phyloP scores from a whole-genome alignment of 257 asterid genomes.

The Nicotiana knightiana region DNA sequence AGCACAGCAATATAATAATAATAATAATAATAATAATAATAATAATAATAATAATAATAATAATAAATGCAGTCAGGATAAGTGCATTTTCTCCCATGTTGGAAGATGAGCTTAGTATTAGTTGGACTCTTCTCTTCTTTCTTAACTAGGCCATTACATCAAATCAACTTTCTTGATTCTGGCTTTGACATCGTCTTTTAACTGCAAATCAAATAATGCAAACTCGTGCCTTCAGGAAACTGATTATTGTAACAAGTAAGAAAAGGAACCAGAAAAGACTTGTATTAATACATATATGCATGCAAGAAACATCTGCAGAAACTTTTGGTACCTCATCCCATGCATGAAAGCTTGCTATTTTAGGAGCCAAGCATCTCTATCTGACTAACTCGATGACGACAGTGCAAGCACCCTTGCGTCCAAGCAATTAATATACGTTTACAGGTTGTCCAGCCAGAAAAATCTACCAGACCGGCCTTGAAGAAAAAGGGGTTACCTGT shows the following conservation, averaged over 20 bases:
- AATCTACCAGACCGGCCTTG: no score
- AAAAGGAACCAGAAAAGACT: neutral
- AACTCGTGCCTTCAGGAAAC: neutral
- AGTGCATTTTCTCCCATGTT: neutral
- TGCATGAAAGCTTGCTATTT: neutral
- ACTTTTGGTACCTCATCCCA: neutral
- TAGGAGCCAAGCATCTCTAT: neutral
- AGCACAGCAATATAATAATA: no score
- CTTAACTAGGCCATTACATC: slow-evolving; percentile 1
- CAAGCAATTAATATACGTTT: slow-evolving; percentile 19
- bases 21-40: no score
- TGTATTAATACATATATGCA: neutral
- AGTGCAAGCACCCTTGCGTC: neutral
- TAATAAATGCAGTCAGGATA: no score
- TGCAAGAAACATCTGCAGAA: neutral
- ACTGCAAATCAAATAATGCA: neutral
- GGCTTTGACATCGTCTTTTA: neutral
- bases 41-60: no score
- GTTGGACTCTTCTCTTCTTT: neutral
- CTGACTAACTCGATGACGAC: neutral
- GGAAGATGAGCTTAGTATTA: neutral
- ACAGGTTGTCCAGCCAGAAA: no score
- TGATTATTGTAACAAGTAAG: neutral
- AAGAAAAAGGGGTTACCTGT: no score
- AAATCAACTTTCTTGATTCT: neutral